Base-by-base conservation (phyloP, 345 rosid genomes). In the Euphorbia pulcherrima region DNA sequence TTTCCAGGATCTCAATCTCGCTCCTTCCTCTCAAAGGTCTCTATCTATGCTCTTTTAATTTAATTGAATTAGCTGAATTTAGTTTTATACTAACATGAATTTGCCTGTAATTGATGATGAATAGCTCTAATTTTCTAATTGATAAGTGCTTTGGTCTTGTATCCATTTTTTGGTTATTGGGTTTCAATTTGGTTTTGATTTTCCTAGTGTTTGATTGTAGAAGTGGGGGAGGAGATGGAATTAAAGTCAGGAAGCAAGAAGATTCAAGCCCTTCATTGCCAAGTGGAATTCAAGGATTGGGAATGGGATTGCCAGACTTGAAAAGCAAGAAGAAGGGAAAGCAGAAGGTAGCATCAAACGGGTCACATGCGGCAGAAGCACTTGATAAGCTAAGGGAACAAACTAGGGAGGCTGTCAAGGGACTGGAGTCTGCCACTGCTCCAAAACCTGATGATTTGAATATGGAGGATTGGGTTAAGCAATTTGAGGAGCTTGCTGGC, bases 381-480 rank as follows among this genome's bases (percentile, higher is more conserved):
- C 95, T 94, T 80, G 85, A 81, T 82, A 86, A 84, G 71, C 89
- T 92, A 68, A 84, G 92, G 68, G 90, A 89, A 72, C 97, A 91
- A 70, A 85, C 97, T 14, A 85, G 85, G 77, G 97, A 91, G 74
- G 73, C 97, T 73, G 92, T 94, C 3, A 88, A 81, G 67, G 97
- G 90, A 28, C 78, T 94, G 64, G 97, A 92, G 65, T 86, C 91
- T 3, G 89, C 87, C 75, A 77, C 92, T 0, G 59, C 41, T 21
- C 9, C 63, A 0, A 80, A 77, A 28, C 81, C 82, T 0, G 78
- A 78, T 76, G 96, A 88, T 75, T 70, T 78, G 68, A 68, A 71
- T 37, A 76, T 88, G 71, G 94, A 95, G 54, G 97, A 95, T 68
- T 95, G 90, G 99, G 87, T 95, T 60, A 95, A 92, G 83, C 99